These are phyloP conservation scores for Kodamaea kakaduensis DNA, from an alignment of 805 yeast species.

Conservation along the genomic window DNA sequence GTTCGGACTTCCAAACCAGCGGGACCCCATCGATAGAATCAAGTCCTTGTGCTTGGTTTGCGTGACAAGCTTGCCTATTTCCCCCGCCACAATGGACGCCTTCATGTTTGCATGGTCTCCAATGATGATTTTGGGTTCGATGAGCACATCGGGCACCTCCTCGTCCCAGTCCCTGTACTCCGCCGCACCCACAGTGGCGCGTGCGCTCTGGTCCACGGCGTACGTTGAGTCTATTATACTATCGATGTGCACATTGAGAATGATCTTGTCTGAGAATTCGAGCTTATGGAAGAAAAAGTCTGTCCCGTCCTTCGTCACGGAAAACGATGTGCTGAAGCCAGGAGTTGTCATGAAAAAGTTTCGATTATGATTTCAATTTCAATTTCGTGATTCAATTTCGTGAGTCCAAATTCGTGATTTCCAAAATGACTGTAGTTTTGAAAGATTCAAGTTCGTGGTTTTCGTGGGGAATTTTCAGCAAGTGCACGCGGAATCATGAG, in stretches of 20 bases:
- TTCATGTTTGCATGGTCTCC: constrained; percentile 48
- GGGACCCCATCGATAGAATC: constrained; percentile 43
- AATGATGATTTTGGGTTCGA: constrained; percentile 43
- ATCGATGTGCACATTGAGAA: constrained; percentile 37
- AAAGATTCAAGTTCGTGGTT: too few species aligned
- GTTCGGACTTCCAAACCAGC: constrained; percentile 42
- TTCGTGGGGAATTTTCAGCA: too few species aligned
- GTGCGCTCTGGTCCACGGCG: constrained; percentile 30
- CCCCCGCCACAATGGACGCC: constrained; percentile 46
- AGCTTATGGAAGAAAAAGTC: constrained; percentile 21
- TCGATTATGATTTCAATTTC: too few species aligned
- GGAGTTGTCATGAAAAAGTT: constrained; percentile 6
- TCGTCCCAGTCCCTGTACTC: constrained; percentile 4
- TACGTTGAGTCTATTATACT: constrained; percentile 51
- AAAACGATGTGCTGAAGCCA: constrained; percentile 11
- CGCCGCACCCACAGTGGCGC: constrained; percentile 11
- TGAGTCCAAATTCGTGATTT: too few species aligned
- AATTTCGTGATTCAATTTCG: too few species aligned
- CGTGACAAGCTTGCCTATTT: constrained; percentile 41
- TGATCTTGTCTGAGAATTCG: constrained; percentile 35
- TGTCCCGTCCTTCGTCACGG: constrained; percentile 6
- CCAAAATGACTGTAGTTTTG: too few species aligned
- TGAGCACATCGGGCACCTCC: constrained; percentile 11
- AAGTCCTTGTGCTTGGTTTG: constrained; percentile 33
- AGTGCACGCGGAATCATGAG: too few species aligned